A percentile compares a stretch with the other conserved stretches of the same genome.
phyloP scores from a whole-genome alignment of 371 early-diverging fungal species.

The Mortierella sp. region DNA sequence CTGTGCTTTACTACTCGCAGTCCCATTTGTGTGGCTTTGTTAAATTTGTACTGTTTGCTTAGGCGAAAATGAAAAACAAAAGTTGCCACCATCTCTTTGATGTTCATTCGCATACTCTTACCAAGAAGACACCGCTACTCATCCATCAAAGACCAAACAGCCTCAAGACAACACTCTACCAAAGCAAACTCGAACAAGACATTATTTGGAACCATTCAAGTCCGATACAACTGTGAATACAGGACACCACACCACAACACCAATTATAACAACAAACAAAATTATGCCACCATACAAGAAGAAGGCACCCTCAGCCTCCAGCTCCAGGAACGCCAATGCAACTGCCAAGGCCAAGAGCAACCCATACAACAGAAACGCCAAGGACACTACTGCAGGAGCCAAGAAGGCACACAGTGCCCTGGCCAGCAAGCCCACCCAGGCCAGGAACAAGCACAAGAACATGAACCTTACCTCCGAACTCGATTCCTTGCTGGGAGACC shows the following conservation, averaged over 20 bases:
- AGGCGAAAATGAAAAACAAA: not conserved
- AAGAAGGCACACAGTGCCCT: conserved; percentile 14
- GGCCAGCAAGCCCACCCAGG: conserved; percentile 36
- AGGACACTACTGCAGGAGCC: not conserved
- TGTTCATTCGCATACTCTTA: not conserved
- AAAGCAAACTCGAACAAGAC: not conserved
- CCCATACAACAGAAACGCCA: conserved; percentile 41
- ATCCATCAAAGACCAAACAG: not conserved
- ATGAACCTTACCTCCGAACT: conserved; percentile 50
- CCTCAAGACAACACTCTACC: not conserved
- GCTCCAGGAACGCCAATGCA: conserved; percentile 22
- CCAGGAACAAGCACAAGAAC: conserved; percentile 40
- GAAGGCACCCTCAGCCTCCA: conserved; percentile 29
- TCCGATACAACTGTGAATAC: not conserved
- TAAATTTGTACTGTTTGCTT: not conserved
- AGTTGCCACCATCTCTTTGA: conserved; percentile 3
- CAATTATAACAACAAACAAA: not conserved
- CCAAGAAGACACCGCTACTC: not conserved
- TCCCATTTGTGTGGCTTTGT: not conserved
- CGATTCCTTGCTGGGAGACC: conserved; percentile 54
- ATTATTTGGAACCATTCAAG: not conserved
- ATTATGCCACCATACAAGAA: conserved; percentile 49
- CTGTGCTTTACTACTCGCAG: not conserved
- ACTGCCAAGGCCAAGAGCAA: conserved; percentile 22
- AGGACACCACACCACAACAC: not conserved